These are phyloP conservation scores for Rosellinia necatrix DNA, from an alignment of 2,329 filamentous ascomycete genomes.

Conservation along the genomic window DNA sequence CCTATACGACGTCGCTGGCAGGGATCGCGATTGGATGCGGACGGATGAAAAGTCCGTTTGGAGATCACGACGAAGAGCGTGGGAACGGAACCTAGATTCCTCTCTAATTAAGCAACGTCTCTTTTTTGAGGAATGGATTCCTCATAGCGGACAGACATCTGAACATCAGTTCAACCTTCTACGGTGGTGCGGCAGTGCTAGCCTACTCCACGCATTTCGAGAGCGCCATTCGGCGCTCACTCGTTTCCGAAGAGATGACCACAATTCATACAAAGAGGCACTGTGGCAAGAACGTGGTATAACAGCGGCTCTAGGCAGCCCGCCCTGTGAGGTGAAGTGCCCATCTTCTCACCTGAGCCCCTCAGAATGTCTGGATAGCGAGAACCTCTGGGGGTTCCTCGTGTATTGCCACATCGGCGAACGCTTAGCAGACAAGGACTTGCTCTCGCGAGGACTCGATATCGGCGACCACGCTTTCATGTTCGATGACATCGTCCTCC, in stretches of 20 bases:
- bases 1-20: slow-evolving; percentile 50
- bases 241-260: neutral
- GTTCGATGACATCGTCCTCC: neutral
- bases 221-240: neutral
- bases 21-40: slow-evolving; percentile 44
- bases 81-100: neutral
- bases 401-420: slow-evolving; percentile 31
- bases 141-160: neutral
- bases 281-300: too few species aligned
- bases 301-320: too few species aligned
- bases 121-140: neutral
- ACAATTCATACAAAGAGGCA: neutral
- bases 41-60: neutral
- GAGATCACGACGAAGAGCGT: neutral
- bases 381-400: slow-evolving; percentile 24
- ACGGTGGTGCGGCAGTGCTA: neutral
- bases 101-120: neutral
- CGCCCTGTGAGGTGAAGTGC: too few species aligned
- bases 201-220: neutral
- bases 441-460: slow-evolving; percentile 23
- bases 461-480: neutral
- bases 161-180: neutral
- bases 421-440: slow-evolving; percentile 22
- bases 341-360: neutral
- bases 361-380: neutral